Evolutionary conservation across 179 eudicot species (phyloP).

Genomic region (Monotropa hypopitys): DNA sequence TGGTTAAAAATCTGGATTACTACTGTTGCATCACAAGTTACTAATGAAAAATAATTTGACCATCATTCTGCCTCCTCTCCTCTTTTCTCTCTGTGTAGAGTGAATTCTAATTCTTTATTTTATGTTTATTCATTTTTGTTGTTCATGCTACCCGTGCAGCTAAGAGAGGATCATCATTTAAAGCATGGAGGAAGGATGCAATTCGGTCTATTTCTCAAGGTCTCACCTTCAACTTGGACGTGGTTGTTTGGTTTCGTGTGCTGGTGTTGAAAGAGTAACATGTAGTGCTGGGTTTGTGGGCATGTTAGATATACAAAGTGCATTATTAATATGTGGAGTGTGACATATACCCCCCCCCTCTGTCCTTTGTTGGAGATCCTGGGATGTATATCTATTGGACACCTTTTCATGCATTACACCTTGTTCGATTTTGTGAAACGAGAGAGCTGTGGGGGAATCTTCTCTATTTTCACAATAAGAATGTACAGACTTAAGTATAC

Average conservation of each 20-base stretch:
- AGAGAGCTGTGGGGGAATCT: too few relatives aligned
- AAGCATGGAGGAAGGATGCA: conserved; percentile 99
- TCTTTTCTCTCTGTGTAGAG: background rate
- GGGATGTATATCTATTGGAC: background rate
- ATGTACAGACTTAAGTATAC: too few relatives aligned
- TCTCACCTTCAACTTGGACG: conserved; percentile 9
- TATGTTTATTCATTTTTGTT: conserved; percentile 1
- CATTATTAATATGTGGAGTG: background rate
- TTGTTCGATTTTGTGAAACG: too few relatives aligned
- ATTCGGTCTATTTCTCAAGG: conserved; percentile 94
- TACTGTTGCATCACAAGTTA: background rate
- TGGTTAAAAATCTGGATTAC: background rate
- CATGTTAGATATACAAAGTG: background rate
- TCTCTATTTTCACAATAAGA: too few relatives aligned
- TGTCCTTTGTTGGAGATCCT: background rate
- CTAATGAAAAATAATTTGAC: background rate
- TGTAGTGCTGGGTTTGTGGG: background rate
- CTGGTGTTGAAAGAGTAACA: background rate
- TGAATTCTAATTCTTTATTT: background rate
- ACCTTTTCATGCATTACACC: background rate
- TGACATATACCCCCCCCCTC: background rate
- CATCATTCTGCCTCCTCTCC: background rate
- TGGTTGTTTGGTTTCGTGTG: background rate
- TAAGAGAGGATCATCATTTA: conserved; percentile 93
- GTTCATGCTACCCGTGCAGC: conserved; percentile 30